Evolutionary conservation across 495 filamentous ascomycete species (phyloP), one percentile per base, ranked within the genome.

Genomic region (Cenococcum geophilum): DNA sequence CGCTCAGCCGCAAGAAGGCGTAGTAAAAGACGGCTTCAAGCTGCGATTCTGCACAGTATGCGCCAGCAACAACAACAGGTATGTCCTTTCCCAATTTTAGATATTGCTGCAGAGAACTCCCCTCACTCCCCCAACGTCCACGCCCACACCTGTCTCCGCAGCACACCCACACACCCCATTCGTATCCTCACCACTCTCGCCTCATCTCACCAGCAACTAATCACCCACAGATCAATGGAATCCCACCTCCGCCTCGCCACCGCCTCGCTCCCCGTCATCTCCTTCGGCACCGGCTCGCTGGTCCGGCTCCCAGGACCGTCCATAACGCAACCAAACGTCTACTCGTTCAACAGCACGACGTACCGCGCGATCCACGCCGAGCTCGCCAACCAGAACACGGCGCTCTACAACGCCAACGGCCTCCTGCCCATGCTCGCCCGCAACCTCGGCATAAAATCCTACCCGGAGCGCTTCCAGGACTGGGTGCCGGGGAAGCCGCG

Each of bases 21-120:
- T 40, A 1, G 59, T 59, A 34, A 55, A 69, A 16, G 69, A 68
- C 47, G 54, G 48, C 23, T 93, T 84, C 80, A 95, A 89, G 71
- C 80, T 99, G 45, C 93, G 87, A 68, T 97, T 97, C 76, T 99
- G 95, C 80, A 99, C 95, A 1, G 93, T 99, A 40, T 99, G 95
- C 75, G 93, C 93, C 4, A 96, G 90, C 68, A 97, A 99, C 70
- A 85, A 97, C 67, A 97, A 97, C 70, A 85, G 92, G 82, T 95
- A 78, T 56, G 78, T 71, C 36, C 27, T 32, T 32, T 6, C 6
- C 27, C n/a, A n/a, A 32, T 32, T 32, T 6, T 32, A 32, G 27
- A 32, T 32, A n/a, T n/a, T n/a, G 27, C 27, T 32, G 27, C 27
- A 32, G 3, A 32, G 27, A 32, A 32, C 27, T 6, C 3, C 27